phyloP scores from a whole-genome alignment of 441 rosid genomes.

The Euphorbia celastroides region DNA sequence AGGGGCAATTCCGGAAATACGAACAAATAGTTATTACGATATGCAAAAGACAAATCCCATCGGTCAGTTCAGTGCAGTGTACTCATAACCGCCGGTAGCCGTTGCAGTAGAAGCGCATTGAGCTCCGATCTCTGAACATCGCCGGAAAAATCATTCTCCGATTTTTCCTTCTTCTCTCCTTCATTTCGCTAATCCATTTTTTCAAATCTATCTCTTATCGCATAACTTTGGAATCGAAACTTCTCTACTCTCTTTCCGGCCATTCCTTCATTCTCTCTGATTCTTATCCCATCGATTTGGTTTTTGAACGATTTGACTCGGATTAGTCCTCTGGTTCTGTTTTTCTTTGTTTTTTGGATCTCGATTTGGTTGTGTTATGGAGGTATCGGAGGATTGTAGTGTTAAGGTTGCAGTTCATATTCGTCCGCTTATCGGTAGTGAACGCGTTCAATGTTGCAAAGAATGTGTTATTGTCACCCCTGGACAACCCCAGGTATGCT shows the following conservation, averaged over 20 bases:
- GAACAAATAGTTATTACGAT: not conserved
- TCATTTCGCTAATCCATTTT: not conserved
- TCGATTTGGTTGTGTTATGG: not conserved
- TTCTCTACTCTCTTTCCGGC: no score
- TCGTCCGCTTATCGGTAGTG: constrained; percentile 93
- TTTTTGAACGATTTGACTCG: not conserved
- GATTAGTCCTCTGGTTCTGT: not conserved
- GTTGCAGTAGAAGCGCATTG: not conserved
- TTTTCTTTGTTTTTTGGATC: not conserved
- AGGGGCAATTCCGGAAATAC: constrained; percentile 5
- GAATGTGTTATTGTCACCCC: constrained; percentile 78
- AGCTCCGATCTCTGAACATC: constrained; percentile 27
- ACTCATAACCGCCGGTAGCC: not conserved
- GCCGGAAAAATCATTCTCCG: constrained; percentile 40
- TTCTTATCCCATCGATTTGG: constrained; percentile 4
- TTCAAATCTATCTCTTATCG: not conserved
- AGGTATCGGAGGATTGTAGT: constrained; percentile 64
- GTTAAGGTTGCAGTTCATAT: constrained; percentile 94
- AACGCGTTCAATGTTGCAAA: constrained; percentile 80
- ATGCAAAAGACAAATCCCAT: no score
- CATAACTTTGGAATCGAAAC: no score
- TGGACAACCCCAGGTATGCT: constrained; percentile 94
- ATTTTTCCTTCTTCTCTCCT: constrained; percentile 13
- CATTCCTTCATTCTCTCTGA: not conserved
- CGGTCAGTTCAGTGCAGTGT: not conserved